Evolutionary conservation across 192 early-diverging fungal species (phyloP), one percentile per base, ranked within the genome.

Genomic region (Entomortierella beljakovae): DNA sequence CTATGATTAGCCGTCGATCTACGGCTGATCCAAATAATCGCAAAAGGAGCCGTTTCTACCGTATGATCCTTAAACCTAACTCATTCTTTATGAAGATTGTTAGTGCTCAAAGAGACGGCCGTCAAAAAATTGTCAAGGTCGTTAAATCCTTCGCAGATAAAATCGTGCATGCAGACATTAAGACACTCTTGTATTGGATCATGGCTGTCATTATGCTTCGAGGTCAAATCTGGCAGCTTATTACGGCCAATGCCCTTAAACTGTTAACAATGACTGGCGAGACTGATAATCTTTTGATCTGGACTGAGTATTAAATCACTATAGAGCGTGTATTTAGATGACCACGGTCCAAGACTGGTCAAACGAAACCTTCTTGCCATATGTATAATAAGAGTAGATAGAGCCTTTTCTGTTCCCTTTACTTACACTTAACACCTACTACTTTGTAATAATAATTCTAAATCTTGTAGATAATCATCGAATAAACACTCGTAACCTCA

Each of bases 151-250:
- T 66, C 61, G 75, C 75, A 31, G 75, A 79, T 57, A 79, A 79
- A 48, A 65, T 70, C 61, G 28, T 62, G 22, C 53, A 68, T 5
- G 65, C 75, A 22, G 75, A 79, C 59, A 65, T 79, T 29, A 79
- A 70, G 75, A 79, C 75, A 25, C 56, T 79, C 11, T 33, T 79
- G 62, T 79, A 79, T 33, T 79, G 75, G 75, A 54, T 79, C 49
- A 79, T 79, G 75, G 75, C 75, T 15, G 33, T 79, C 48, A 79
- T 79, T 29, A 79, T 79, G 75, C 62, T 79, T 20, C 58, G 75
- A 22, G 75, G 75, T 0, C 67, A 79, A 34, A 68, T 79, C 28
- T 79, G 75, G 75, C 75, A 79, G 42, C 52, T 79, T 28, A 70
- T 79, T 65, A 68, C 75, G 1, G 75, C 75, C 0, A 79, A 61